phyloP scores from a whole-genome alignment of 2,329 filamentous ascomycete species.

The Seiridium cupressi region DNA sequence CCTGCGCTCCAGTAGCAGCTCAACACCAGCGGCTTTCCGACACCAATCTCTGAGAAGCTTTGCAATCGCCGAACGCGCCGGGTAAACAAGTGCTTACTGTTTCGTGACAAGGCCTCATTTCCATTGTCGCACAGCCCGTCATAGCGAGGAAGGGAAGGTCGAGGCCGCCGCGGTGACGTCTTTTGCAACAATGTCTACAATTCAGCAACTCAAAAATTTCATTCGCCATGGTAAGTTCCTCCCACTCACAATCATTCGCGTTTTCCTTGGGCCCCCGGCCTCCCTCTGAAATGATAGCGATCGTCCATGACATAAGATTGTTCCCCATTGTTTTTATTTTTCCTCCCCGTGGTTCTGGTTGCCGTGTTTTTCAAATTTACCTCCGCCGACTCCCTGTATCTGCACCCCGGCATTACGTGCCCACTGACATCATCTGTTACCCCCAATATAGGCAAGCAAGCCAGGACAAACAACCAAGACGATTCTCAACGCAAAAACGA shows the following conservation, averaged over 20 bases:
- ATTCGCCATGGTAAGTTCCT: conserved; percentile 75
- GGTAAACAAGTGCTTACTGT: background rate
- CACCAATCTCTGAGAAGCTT: background rate
- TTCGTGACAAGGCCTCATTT: background rate
- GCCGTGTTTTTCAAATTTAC: conserved; percentile 1
- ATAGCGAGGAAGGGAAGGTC: conserved; percentile 2
- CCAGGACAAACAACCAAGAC: conserved; percentile 61
- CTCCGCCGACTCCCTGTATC: background rate
- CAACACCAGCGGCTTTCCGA: background rate
- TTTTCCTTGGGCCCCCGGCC: conserved; percentile 5
- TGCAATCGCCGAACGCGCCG: no score
- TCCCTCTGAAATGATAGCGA: background rate
- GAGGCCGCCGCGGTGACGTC: conserved; percentile 19
- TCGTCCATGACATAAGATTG: background rate
- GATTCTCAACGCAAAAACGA: conserved; percentile 54
- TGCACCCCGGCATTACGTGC: conserved; percentile 8
- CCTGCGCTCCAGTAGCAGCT: background rate
- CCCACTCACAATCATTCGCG: conserved; percentile 5
- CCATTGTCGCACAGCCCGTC: conserved; percentile 2
- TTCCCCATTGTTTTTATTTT: background rate
- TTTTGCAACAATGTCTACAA: conserved; percentile 55
- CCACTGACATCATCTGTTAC: conserved; percentile 30
- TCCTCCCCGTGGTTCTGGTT: background rate
- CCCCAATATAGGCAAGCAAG: conserved; percentile 72
- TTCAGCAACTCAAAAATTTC: conserved; percentile 97